Evolutionary conservation across 1,139 yeast genomes (phyloP), one percentile per base, ranked within the genome.

Genomic region (Pichia norvegensis): DNA sequence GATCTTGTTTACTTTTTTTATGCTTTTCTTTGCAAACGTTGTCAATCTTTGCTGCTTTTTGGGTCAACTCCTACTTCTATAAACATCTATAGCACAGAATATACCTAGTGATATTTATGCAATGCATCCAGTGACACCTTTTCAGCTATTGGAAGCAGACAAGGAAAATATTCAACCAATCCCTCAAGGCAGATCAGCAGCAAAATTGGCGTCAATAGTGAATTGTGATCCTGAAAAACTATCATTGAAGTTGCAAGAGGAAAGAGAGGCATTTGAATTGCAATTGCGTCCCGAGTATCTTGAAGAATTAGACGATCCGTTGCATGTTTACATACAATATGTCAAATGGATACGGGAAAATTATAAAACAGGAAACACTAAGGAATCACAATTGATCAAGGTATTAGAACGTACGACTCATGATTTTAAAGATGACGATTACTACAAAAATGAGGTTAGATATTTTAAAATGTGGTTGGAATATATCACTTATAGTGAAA

Each of bases 161-260:
- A 88, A 88, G 64, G 97, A 88, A 62, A 88, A 88, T 58, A 81
- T 88, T 4, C 73, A 74, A 53, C 88, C 95, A 0, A 56, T 80
- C 25, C 67, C 69, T 2, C 79, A 77, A 16, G 97, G 97, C 2
- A 69, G 92, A 42, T 78, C 92, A 0, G 95, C 81, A 0, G 57
- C 68, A 16, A 74, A 79, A 19, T 67, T 88, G 36, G 75, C 76
- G 1, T 65, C 69, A 39, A 64, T 78, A 1, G 67, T 82, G 35
- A 53, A 63, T 4, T 46, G 59, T 10, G 62, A 64, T 11, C 55
- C 51, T 20, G 50, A 52, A 1, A 63, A 63, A n/a, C 56, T 65
- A 39, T 66, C 65, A 43, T 56, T 60, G 13, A 56, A 56, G 20
- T 63, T 68, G 38, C 53, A 54, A 20, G 53, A 60, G 31, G 70